These are phyloP conservation scores for Bipolaris gigantea DNA, from an alignment of 2,329 filamentous ascomycete species.

Conservation along the genomic window DNA sequence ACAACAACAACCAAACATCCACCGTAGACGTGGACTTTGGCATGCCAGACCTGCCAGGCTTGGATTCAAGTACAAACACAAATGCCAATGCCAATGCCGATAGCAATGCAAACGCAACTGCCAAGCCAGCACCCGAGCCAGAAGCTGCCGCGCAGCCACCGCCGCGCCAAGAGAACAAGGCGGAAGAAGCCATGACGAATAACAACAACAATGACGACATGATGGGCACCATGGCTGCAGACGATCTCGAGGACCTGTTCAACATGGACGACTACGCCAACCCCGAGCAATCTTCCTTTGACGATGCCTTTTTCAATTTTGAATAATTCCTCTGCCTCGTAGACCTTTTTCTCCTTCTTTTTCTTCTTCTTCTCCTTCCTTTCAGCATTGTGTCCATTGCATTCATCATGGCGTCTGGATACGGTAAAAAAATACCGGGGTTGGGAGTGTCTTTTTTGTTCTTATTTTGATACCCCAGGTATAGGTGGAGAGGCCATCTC, in stretches of 20 bases:
- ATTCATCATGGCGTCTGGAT: background rate
- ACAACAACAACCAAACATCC: slow-evolving; percentile 14
- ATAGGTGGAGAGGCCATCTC: background rate
- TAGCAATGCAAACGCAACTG: background rate
- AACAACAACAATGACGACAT: slow-evolving; percentile 20
- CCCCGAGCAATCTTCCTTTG: slow-evolving; percentile 41
- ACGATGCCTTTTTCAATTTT: slow-evolving; percentile 46
- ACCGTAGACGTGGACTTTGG: slow-evolving; percentile 36
- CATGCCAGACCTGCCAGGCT: slow-evolving; percentile 37
- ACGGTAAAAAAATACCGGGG: background rate
- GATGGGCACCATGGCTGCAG: slow-evolving; percentile 34
- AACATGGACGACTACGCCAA: slow-evolving; percentile 41
- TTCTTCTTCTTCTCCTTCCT: background rate
- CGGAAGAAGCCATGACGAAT: slow-evolving; percentile 4
- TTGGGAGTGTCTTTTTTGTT: background rate
- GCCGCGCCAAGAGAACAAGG: slow-evolving; percentile 8
- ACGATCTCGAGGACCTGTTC: slow-evolving; percentile 43
- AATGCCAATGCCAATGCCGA: slow-evolving; percentile 5
- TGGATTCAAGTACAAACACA: slow-evolving; percentile 16
- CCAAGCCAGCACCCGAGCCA: slow-evolving; percentile 12
- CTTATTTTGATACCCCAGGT: slow-evolving; percentile 7
- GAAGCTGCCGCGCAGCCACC: slow-evolving; percentile 14
- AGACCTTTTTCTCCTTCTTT: background rate
- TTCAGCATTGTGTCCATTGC: background rate
- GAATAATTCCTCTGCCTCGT: slow-evolving; percentile 13